Evolutionary conservation across 2,329 filamentous ascomycete species (phyloP).

Genomic region (Colletotrichum coccodes): DNA sequence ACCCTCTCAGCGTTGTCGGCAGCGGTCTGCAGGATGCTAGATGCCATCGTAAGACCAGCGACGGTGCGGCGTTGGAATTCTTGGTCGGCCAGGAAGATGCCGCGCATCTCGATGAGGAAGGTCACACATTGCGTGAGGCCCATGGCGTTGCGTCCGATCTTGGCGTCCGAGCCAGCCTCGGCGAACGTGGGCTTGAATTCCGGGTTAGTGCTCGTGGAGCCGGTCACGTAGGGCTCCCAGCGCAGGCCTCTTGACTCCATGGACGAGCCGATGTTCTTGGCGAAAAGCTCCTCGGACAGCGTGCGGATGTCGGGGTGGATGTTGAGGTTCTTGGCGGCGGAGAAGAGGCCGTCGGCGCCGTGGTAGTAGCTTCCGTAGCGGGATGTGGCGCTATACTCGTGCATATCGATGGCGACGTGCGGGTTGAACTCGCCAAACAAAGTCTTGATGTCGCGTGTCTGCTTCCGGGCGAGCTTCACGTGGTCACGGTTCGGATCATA

Average conservation of each 20-base stretch:
- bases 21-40: conserved; percentile 42
- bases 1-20: conserved; percentile 43
- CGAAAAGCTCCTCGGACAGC: conserved; percentile 42
- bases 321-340: conserved; percentile 47
- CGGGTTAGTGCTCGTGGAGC: conserved; percentile 34
- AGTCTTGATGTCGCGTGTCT: conserved; percentile 44
- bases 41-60: conserved; percentile 40
- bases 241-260: conserved; percentile 42
- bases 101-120: conserved; percentile 43
- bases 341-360: conserved; percentile 43
- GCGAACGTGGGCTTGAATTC: conserved; percentile 37
- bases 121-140: conserved; percentile 42
- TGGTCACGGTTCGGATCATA: conserved; percentile 47
- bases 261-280: conserved; percentile 39
- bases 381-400: conserved; percentile 40
- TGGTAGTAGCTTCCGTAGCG: conserved; percentile 33
- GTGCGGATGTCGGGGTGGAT: conserved; percentile 42
- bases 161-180: conserved; percentile 37
- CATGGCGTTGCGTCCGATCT: conserved; percentile 43
- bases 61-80: conserved; percentile 44
- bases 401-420: conserved; percentile 44
- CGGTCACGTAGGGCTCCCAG: conserved; percentile 44
- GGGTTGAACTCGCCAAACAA: conserved; percentile 41
- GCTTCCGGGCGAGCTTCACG: conserved; percentile 43
- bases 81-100: conserved; percentile 43